phyloP scores from a whole-genome alignment of 1,284 basidiomycete species.

The Apiotrichum siamense region DNA sequence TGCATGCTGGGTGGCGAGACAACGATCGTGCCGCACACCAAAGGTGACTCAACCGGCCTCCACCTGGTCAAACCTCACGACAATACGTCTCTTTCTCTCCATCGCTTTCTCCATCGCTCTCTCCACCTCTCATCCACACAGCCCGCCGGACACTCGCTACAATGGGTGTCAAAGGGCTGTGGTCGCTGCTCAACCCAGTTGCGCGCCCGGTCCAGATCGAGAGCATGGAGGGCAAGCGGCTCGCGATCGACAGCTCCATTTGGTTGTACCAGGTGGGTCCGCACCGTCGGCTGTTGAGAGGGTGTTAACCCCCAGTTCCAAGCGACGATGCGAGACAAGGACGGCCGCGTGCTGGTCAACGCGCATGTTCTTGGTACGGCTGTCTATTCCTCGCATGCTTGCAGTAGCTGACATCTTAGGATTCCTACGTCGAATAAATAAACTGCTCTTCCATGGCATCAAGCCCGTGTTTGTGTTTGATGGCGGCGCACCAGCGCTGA shows the following conservation, averaged over 20 bases:
- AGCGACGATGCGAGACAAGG: constrained; percentile 97
- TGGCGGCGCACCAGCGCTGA: constrained; percentile 82
- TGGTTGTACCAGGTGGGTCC: constrained; percentile 72
- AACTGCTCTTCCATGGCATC: constrained; percentile 92
- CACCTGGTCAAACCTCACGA: too few relatives aligned
- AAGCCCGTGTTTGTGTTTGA: constrained; percentile 97
- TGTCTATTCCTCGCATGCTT: neutral
- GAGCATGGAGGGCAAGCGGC: constrained; percentile 78
- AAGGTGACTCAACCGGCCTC: too few relatives aligned
- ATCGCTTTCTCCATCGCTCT: too few relatives aligned
- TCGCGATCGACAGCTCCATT: constrained; percentile 97
- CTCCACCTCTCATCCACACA: too few relatives aligned
- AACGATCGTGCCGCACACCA: too few relatives aligned
- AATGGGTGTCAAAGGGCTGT: constrained; percentile 94
- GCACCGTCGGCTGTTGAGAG: neutral
- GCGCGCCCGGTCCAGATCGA: constrained; percentile 86
- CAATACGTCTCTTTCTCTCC: neutral
- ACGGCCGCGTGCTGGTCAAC: constrained; percentile 82
- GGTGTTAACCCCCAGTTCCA: constrained; percentile 63
- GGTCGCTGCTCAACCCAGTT: constrained; percentile 84
- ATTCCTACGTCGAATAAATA: constrained; percentile 86
- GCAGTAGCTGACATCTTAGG: constrained; percentile 19
- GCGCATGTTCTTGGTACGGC: constrained; percentile 79
- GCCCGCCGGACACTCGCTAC: neutral
- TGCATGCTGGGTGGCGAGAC: too few relatives aligned